Evolutionary conservation across 2,329 filamentous ascomycete species (phyloP).

Genomic region (Botryotinia globosa): DNA sequence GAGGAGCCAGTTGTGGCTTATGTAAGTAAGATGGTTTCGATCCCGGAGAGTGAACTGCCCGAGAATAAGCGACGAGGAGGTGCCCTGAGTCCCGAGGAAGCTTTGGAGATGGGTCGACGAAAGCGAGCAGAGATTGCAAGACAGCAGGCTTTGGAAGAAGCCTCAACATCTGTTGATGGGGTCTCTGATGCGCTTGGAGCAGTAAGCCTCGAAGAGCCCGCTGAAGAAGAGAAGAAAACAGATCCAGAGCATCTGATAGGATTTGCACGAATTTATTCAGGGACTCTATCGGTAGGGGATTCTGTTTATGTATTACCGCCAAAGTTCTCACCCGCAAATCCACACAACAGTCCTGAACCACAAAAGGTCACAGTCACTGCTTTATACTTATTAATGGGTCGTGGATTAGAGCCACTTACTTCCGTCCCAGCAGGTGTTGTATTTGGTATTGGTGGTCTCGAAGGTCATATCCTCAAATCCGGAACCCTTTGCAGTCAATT

Average conservation of each 20-base stretch:
- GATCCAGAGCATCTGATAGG: slow-evolving; percentile 89
- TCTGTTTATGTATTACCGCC: slow-evolving; percentile 86
- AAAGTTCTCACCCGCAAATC: slow-evolving; percentile 83
- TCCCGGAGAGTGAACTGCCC: slow-evolving; percentile 87
- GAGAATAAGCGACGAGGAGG: slow-evolving; percentile 74
- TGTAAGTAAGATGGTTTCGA: slow-evolving; percentile 96
- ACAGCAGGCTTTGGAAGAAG: slow-evolving; percentile 56
- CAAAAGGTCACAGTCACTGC: slow-evolving; percentile 81
- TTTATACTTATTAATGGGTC: slow-evolving; percentile 94
- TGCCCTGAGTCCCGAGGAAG: slow-evolving; percentile 82
- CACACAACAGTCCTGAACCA: slow-evolving; percentile 68
- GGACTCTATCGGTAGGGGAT: slow-evolving; percentile 84
- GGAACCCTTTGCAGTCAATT: slow-evolving; percentile 88
- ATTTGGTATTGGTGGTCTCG: slow-evolving; percentile 90
- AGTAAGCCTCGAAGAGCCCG: slow-evolving; percentile 55
- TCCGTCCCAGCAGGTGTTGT: slow-evolving; percentile 91
- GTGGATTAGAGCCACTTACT: slow-evolving; percentile 76
- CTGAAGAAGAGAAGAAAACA: slow-evolving; percentile 54
- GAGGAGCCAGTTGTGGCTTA: slow-evolving; percentile 85
- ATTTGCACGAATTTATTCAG: slow-evolving; percentile 91
- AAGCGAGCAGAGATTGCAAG: slow-evolving; percentile 87
- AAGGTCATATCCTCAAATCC: slow-evolving; percentile 91
- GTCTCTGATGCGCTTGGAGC: slow-evolving; percentile 58
- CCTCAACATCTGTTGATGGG: slow-evolving; percentile 42
- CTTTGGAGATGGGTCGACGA: slow-evolving; percentile 78